Evolutionary conservation across 495 filamentous ascomycete genomes (phyloP), one percentile per base, ranked within the genome.

Genomic region (Penicillium coffeae): DNA sequence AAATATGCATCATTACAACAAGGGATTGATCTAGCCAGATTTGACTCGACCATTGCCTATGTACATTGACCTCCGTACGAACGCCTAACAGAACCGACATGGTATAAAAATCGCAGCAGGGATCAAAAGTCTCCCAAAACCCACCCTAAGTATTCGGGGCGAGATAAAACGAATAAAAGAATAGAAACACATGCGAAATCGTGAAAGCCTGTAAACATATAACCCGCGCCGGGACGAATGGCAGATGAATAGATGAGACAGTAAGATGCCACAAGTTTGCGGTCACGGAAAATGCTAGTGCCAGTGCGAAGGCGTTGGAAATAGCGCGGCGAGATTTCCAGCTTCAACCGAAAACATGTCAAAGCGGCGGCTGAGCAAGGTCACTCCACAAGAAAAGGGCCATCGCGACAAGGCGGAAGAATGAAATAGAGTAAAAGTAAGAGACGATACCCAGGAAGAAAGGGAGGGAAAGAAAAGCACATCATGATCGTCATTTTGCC

Each of bases 401-500:
- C 46, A 40, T 20, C 48, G 48, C 42, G 14, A 37, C 7, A 18
- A 25, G 14, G 10, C 12, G 13, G 15, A 20, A 56, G 43, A 48
- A 42, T 32, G 42, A 42, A 44, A 40, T 35, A 22, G 27, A 53
- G 45, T 41, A 41, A 47, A 51, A 50, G 56, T n/a, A n/a, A n/a
- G n/a, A n/a, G n/a, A n/a, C n/a, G n/a, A n/a, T n/a, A n/a, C n/a
- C n/a, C n/a, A n/a, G n/a, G n/a, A 54, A 41, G 27, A 46, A 32
- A 10, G 35, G 27, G 19, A 30, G 18, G 32, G 38, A 45, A 42
- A 50, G 35, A 21, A 45, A 45, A 50, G 49, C 44, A 35, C 47
- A 58, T 60, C 56, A 42, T 60, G 42, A 60, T 60, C 56, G 45
- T 63, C 46, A 60, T 63, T 60, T 56, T 45, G 51, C 48, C 42